These are phyloP conservation scores for Taphrina flavorubra DNA, from an alignment of 1,139 yeast genomes.

Conservation along the genomic window DNA sequence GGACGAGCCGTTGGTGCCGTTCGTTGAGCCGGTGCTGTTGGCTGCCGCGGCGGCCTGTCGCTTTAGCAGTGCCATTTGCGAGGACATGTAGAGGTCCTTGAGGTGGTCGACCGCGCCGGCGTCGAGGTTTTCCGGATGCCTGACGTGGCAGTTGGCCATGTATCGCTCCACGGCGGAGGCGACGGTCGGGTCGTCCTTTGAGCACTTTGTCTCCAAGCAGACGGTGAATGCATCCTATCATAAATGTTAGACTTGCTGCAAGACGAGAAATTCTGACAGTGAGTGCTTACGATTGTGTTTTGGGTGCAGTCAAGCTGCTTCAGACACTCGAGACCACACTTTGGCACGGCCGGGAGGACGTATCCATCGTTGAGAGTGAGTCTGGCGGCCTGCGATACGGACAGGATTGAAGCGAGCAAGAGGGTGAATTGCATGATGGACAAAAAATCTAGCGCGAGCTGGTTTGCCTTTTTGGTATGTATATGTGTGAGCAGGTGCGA, in stretches of 20 bases:
- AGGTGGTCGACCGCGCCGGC: not conserved
- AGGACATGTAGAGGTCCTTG: slow-evolving; percentile 22
- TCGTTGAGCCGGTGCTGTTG: not conserved
- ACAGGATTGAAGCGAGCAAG: slow-evolving; percentile 4
- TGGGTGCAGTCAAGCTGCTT: slow-evolving; percentile 7
- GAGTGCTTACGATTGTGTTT: slow-evolving; percentile 13
- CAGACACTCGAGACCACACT: slow-evolving; percentile 23
- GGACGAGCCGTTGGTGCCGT: slow-evolving; percentile 1
- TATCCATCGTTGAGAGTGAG: slow-evolving; percentile 11
- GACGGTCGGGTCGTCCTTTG: slow-evolving; percentile 11
- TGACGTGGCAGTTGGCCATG: slow-evolving; percentile 16
- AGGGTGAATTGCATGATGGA: slow-evolving; percentile 7
- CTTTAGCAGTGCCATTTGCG: slow-evolving; percentile 28
- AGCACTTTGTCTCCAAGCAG: slow-evolving; percentile 10
- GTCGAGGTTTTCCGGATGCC: not conserved
- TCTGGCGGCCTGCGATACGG: slow-evolving; percentile 11
- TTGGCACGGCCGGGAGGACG: slow-evolving; percentile 2
- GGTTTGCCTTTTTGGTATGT: no score
- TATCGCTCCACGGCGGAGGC: slow-evolving; percentile 16
- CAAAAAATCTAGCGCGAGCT: not conserved
- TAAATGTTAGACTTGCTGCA: no score
- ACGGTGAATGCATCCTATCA: slow-evolving; percentile 5
- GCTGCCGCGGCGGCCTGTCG: slow-evolving; percentile 9
- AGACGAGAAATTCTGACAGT: not conserved
- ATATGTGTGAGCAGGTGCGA: no score